Conservation (phyloP, 1,284 basidiomycete genomes). For the Testicularia cyperi region DNA sequence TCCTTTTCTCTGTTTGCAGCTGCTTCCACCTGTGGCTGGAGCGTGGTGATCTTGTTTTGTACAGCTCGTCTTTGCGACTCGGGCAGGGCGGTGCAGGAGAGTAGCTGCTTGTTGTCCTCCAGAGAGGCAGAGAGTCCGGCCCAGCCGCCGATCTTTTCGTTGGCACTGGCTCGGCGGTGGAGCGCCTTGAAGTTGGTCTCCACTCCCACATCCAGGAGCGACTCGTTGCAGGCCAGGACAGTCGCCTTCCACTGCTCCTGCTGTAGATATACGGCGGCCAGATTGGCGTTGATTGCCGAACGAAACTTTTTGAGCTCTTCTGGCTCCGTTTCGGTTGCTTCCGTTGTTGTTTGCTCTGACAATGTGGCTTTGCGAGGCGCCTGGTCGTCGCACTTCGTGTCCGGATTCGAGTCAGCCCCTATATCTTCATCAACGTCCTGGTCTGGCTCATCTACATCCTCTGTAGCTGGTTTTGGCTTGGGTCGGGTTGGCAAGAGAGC, state of each 20-base stretch:
- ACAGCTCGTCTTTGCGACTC: constrained; percentile 63
- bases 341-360: too few species aligned
- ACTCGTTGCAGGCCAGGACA: constrained; percentile 72
- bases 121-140: constrained; percentile 76
- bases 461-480: not conserved
- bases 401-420: not conserved
- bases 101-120: constrained; percentile 71
- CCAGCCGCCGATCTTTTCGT: constrained; percentile 79
- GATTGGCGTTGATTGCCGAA: constrained; percentile 69
- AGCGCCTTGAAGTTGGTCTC: constrained; percentile 82
- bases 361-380: too few species aligned
- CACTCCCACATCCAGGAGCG: constrained; percentile 81
- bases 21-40: constrained; percentile 69
- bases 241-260: constrained; percentile 67
- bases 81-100: constrained; percentile 68
- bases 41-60: constrained; percentile 2
- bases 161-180: constrained; percentile 80
- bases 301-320: constrained; percentile 28
- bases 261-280: constrained; percentile 76
- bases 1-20: constrained; percentile 84
- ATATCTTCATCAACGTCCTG: not conserved
- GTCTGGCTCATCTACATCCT: not conserved
- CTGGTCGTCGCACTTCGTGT: not conserved
- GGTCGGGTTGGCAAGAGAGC: constrained; percentile 23
- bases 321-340: not conserved